Percentiles rank a stretch among this genome's conserved stretches.
phyloP scores from a whole-genome alignment of 768 basidiomycete species.

The Serendipita indica region DNA sequence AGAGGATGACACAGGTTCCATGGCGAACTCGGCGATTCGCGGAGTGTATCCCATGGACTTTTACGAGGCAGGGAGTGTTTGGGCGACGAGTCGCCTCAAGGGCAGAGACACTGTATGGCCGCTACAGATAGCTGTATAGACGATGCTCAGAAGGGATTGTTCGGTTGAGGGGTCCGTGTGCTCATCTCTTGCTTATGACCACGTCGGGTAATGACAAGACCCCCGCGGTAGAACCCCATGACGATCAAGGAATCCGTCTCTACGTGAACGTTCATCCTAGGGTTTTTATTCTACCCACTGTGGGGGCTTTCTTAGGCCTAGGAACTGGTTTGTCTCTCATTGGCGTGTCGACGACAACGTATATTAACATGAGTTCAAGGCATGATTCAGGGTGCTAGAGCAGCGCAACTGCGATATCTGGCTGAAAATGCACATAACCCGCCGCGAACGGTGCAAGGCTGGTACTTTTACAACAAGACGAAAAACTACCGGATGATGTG shows the following conservation, averaged over 20 bases:
- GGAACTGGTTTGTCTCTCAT: constrained; percentile 40
- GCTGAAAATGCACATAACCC: constrained; percentile 88
- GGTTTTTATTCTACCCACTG: constrained; percentile 44
- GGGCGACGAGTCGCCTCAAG: constrained; percentile 52
- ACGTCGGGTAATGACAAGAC: not conserved
- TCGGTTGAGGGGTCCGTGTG: too few species aligned
- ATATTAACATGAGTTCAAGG: constrained; percentile 13
- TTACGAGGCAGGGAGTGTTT: constrained; percentile 66
- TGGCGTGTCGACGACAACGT: not conserved
- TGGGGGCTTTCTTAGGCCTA: constrained; percentile 46
- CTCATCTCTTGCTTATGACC: not conserved
- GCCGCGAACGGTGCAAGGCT: constrained; percentile 73
- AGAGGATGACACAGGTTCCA: constrained; percentile 15
- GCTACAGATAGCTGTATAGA: not conserved
- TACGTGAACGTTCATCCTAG: constrained; percentile 37
- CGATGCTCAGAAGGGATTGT: too few species aligned
- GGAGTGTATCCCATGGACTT: constrained; percentile 92
- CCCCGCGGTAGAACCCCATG: not conserved
- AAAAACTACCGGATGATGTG: constrained; percentile 80
- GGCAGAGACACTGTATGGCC: constrained; percentile 20
- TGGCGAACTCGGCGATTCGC: not conserved
- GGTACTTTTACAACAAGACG: constrained; percentile 94
- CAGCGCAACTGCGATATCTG: constrained; percentile 61
- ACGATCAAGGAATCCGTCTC: not conserved
- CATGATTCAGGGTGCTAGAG: constrained; percentile 46